Conservation (phyloP, 2,329 filamentous ascomycete species). For the Fusarium bactridioides region DNA sequence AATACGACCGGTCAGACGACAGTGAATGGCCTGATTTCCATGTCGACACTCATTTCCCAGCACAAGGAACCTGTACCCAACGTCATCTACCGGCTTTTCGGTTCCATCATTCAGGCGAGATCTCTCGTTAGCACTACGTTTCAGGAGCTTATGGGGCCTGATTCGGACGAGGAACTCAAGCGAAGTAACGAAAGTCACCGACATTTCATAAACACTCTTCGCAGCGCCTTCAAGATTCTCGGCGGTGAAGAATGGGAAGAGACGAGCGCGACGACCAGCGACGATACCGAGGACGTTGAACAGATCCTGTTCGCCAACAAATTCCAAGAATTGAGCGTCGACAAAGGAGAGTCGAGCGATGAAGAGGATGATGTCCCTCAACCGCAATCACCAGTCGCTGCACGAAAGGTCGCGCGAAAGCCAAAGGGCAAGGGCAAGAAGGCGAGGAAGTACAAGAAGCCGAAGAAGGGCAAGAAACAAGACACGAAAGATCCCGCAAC, state of each 20-base stretch:
- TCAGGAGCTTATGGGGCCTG: constrained; percentile 43
- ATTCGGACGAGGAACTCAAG: constrained; percentile 43
- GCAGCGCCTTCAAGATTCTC: constrained; percentile 46
- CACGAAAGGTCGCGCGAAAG: neutral
- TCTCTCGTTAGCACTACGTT: constrained; percentile 43
- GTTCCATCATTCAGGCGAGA: constrained; percentile 49
- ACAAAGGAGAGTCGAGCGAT: neutral
- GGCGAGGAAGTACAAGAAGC: constrained; percentile 25
- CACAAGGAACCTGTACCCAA: constrained; percentile 45
- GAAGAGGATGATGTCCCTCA: neutral
- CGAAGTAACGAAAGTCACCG: constrained; percentile 52
- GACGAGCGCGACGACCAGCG: neutral
- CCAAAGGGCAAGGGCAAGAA: constrained; percentile 1
- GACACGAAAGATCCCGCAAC: constrained; percentile 33
- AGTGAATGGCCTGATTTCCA: constrained; percentile 47
- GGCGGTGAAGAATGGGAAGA: constrained; percentile 43
- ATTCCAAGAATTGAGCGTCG: constrained; percentile 20
- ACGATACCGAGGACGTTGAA: constrained; percentile 34
- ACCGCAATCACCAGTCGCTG: neutral
- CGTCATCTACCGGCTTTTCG: constrained; percentile 48
- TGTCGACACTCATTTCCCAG: constrained; percentile 52
- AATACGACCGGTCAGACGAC: constrained; percentile 51
- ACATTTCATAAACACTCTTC: constrained; percentile 53
- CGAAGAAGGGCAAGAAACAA: constrained; percentile 23
- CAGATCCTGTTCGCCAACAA: constrained; percentile 10